Evolutionary conservation across 2,329 filamentous ascomycete genomes (phyloP), one percentile per base, ranked within the genome.

Genomic region (Hymenoscyphus albidus): DNA sequence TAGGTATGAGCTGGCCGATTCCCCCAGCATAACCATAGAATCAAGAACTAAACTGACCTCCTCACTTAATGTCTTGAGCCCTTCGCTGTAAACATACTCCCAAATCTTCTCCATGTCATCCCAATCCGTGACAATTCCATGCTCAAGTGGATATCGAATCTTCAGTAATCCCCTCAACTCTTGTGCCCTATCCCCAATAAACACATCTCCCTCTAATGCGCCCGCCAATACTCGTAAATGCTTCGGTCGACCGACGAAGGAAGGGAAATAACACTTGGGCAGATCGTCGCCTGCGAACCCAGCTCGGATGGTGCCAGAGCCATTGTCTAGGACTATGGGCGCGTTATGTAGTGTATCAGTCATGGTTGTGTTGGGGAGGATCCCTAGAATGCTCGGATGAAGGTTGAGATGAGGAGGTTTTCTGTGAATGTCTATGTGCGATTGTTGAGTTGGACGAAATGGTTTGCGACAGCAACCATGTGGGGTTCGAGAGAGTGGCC

Each of bases 71-170:
- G 94, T 97, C 82, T 97, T 98, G 73, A 99, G 78, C 69, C 96
- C 95, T 75, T 97, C 94, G 64, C 91, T 91, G 77, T 98, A 99
- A 62, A 99, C 93, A 75, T 96, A 95, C 74, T 96, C 91, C 95
- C 95, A 99, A 79, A 99, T 99, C 80, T 92, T 88, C 82, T 99
- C 95, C 95, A 99, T 99, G 76, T 99, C 95, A 76, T 98, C 95
- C 95, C 95, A 99, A 78, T 99, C 93, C 71, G 95, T 99, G 68
- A 99, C 95, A 74, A 99, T 96, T 72, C 95, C 95, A 77, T 99
- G 95, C 80, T 98, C 95, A 63, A 99, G 81, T 56, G 95, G 95
- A 77, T 98, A 98, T 70, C 88, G 85, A 73, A 99, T 97, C 85
- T 98, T 99, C 72, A 99, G 84, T 67, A 99, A 81, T 2, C 95